phyloP scores from a whole-genome alignment of 257 asterid genomes.

The Lavandula angustifolia region DNA sequence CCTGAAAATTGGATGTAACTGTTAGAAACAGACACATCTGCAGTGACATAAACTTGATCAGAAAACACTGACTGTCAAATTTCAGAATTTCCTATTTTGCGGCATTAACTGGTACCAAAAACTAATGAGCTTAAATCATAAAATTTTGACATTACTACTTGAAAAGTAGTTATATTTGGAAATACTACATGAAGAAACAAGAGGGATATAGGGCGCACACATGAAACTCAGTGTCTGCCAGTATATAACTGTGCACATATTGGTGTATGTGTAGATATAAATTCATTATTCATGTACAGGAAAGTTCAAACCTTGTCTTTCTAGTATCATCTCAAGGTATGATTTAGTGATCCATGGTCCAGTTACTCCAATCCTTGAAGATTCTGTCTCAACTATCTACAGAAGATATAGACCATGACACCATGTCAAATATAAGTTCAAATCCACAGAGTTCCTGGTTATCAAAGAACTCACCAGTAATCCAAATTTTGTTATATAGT shows the following conservation, averaged over 20 bases:
- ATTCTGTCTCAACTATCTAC: conserved; percentile 87
- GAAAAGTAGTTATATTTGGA: conserved; percentile 19
- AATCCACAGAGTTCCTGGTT: conserved; percentile 30
- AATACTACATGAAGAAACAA: conserved; percentile 2
- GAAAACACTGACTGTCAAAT: conserved; percentile 1
- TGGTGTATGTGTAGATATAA: background rate
- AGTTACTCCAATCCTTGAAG: conserved; percentile 78
- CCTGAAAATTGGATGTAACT: conserved; percentile 49
- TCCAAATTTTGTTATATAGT: background rate
- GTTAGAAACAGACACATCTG: conserved; percentile 27
- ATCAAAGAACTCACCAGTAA: conserved; percentile 28
- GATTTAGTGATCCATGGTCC: conserved; percentile 99
- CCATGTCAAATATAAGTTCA: conserved; percentile 33
- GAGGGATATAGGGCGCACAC: conserved; percentile 14
- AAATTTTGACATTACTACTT: background rate
- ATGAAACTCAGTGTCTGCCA: background rate
- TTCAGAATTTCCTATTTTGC: conserved; percentile 13
- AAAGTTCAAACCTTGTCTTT: conserved; percentile 72
- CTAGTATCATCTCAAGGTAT: conserved; percentile 96
- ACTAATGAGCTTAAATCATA: conserved; percentile 22
- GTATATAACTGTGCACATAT: background rate
- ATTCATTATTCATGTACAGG: background rate
- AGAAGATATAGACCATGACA: conserved; percentile 35
- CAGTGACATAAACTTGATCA: conserved; percentile 9
- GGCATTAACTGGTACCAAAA: conserved; percentile 14